These are phyloP conservation scores for Herpotrichia juniperi DNA, from an alignment of 2,329 filamentous ascomycete species.

Conservation along the genomic window DNA sequence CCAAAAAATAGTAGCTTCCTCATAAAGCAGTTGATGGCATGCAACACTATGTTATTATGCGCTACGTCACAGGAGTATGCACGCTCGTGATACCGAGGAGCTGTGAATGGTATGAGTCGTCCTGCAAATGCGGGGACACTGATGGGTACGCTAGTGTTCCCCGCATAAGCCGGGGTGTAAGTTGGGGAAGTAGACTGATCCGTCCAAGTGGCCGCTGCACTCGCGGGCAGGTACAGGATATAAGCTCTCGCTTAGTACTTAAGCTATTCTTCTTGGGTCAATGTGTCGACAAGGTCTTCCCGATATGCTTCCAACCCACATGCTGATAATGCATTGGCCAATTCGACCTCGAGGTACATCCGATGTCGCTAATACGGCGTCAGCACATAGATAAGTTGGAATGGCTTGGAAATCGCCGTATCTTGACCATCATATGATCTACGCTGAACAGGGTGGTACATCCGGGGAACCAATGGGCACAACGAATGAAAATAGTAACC, in stretches of 20 bases:
- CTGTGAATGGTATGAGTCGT: background rate
- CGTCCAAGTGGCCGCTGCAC: background rate
- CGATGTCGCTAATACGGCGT: too few relatives aligned
- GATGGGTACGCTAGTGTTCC: background rate
- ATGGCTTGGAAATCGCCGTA: too few relatives aligned
- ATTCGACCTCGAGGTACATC: too few relatives aligned
- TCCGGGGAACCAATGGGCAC: too few relatives aligned
- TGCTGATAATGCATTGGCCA: too few relatives aligned
- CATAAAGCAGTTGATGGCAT: background rate
- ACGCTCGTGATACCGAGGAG: slow-evolving; percentile 1
- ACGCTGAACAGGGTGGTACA: too few relatives aligned
- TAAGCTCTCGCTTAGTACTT: background rate
- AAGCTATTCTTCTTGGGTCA: slow-evolving; percentile 18
- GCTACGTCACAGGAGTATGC: background rate
- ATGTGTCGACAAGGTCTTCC: slow-evolving; percentile 12
- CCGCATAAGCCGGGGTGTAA: background rate
- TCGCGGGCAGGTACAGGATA: background rate
- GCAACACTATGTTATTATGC: background rate
- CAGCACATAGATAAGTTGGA: too few relatives aligned
- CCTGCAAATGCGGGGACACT: background rate
- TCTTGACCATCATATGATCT: too few relatives aligned
- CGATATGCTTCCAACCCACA: background rate
- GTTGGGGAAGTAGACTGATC: slow-evolving; percentile 10
- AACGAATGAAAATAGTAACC: too few relatives aligned
- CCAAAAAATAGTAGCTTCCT: too few relatives aligned